phyloP scores from a whole-genome alignment of 2,329 filamentous ascomycete genomes.

The Colletotrichum magnum region DNA sequence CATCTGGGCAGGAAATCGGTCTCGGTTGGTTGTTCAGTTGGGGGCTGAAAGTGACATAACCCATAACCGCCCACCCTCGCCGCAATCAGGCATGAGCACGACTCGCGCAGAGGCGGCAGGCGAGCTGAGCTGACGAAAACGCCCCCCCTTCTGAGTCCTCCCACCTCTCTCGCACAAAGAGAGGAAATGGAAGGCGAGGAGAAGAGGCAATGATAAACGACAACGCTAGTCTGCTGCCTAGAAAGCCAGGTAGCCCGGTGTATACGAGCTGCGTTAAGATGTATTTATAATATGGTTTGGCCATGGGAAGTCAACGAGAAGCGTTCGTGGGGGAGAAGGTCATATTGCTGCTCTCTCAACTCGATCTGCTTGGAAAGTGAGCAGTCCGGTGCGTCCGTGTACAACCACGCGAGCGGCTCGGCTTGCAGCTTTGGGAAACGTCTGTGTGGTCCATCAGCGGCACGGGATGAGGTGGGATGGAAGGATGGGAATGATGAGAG shows the following conservation, averaged over 20 bases:
- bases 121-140: conserved; percentile 12
- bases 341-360: neutral
- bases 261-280: neutral
- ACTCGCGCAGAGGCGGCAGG: conserved; percentile 27
- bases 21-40: conserved; percentile 24
- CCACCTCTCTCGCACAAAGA: too few relatives aligned
- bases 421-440: conserved; percentile 11
- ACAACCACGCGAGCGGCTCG: neutral
- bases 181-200: too few relatives aligned
- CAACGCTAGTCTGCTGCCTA: neutral
- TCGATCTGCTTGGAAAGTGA: neutral
- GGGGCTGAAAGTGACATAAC: conserved; percentile 34
- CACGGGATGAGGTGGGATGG: conserved; percentile 23
- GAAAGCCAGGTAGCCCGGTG: neutral
- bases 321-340: neutral
- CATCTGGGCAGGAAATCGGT: neutral
- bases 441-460: conserved; percentile 9
- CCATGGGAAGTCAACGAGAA: conserved; percentile 16
- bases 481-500: conserved; percentile 15
- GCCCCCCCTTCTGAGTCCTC: too few relatives aligned
- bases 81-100: conserved; percentile 24
- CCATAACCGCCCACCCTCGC: conserved; percentile 18
- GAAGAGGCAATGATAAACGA: too few relatives aligned
- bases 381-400: too few relatives aligned
- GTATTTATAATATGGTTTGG: conserved; percentile 5